Evolutionary conservation across 345 rosid species (phyloP).

Genomic region (Eutrema yunnanense): DNA sequence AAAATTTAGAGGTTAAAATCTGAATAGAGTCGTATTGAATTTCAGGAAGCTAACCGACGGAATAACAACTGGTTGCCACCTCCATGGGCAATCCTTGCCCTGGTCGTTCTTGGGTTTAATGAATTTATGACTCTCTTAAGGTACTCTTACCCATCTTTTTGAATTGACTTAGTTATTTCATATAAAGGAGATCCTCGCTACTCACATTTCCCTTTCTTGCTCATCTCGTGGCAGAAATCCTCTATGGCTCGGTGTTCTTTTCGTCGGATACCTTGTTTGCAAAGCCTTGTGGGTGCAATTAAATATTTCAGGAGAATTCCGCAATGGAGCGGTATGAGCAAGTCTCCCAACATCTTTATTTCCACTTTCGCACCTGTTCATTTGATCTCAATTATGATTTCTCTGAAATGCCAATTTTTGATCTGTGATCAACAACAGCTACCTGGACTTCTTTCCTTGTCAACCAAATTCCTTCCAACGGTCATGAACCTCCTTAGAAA

Average conservation of each 20-base stretch:
- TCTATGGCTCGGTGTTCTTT: constrained; percentile 61
- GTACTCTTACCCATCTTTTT: constrained; percentile 29
- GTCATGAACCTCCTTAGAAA: constrained; percentile 83
- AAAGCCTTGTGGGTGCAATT: constrained; percentile 98
- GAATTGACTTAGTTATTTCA: constrained; percentile 1
- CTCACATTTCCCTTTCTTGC: neutral
- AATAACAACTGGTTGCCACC: constrained; percentile 98
- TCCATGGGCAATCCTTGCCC: constrained; percentile 95
- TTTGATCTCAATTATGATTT: neutral
- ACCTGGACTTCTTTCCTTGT: constrained; percentile 80
- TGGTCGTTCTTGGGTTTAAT: constrained; percentile 84
- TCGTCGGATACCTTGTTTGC: constrained; percentile 57
- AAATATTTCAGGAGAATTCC: constrained; percentile 81
- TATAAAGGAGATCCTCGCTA: neutral
- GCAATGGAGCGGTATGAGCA: constrained; percentile 70
- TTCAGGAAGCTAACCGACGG: constrained; percentile 94
- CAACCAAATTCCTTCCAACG: constrained; percentile 84
- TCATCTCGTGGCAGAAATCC: constrained; percentile 72
- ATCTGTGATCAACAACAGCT: constrained; percentile 46
- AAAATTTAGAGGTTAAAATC: neutral
- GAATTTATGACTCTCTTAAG: constrained; percentile 98
- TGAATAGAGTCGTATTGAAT: constrained; percentile 6
- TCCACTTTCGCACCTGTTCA: neutral
- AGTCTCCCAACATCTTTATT: neutral
- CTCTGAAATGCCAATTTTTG: constrained; percentile 12